A percentile compares a stretch with the other conserved stretches of the same genome.
phyloP scores from a whole-genome alignment of 331 rosid species.

The Acacia concinna region DNA sequence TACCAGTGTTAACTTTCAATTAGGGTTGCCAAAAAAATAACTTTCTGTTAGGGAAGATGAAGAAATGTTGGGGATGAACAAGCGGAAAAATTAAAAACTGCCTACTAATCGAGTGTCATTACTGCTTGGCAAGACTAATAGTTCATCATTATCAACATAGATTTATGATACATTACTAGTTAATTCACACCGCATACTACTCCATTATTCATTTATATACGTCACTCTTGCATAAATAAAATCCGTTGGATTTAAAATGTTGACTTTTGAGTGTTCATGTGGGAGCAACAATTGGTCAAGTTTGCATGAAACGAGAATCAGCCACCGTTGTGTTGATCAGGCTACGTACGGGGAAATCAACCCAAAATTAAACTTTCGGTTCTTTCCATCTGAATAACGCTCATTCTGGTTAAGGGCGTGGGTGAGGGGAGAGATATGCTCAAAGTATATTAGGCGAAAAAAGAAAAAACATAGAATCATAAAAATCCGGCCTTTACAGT shows the following conservation, averaged over 20 bases:
- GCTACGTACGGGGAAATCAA: not conserved
- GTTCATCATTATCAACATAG: not conserved
- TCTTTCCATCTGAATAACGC: not conserved
- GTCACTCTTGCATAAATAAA: not conserved
- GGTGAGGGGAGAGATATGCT: too few species aligned
- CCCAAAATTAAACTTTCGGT: not conserved
- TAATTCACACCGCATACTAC: not conserved
- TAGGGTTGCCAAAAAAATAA: too few species aligned
- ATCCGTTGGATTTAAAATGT: not conserved
- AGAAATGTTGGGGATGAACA: too few species aligned
- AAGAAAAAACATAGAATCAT: too few species aligned
- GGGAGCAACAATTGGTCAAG: not conserved
- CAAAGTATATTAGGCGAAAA: too few species aligned
- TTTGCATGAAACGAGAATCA: not conserved
- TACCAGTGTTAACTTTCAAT: too few species aligned
- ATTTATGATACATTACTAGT: too few species aligned
- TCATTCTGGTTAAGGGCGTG: not conserved
- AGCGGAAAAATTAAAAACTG: too few species aligned
- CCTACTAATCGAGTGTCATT: too few species aligned
- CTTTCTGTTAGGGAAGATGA: too few species aligned
- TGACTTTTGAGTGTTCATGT: not conserved
- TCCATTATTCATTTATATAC: not conserved
- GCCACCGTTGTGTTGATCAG: not conserved
- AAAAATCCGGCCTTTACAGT: constrained; percentile 42
- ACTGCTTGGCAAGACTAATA: not conserved